Percentiles rank a stretch among this genome's conserved stretches.
Conservation (phyloP, 2,329 filamentous ascomycete genomes). For the Aspergillus sergii region DNA sequence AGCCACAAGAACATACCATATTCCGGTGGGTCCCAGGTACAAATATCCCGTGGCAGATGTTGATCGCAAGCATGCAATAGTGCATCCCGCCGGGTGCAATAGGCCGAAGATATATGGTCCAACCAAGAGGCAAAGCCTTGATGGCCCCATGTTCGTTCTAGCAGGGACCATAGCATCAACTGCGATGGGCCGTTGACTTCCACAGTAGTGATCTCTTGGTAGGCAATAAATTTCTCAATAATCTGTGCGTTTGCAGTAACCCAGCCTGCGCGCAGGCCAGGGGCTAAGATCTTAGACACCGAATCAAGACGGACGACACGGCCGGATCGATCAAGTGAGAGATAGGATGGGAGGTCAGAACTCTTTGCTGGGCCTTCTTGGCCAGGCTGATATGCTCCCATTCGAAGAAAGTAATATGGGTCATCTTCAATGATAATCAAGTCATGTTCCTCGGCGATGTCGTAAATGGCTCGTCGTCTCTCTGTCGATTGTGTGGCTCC, state of each 20-base stretch:
- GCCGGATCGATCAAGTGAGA: not conserved
- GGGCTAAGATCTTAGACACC: not conserved
- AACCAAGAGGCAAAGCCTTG: not conserved
- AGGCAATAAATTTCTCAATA: not conserved
- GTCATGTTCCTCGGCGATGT: not conserved
- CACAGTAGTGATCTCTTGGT: not conserved
- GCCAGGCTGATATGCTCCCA: not conserved
- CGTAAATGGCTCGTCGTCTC: slow-evolving; percentile 3
- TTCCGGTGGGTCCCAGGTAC: not conserved
- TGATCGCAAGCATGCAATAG: not conserved
- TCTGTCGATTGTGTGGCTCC: not conserved
- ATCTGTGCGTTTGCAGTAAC: not conserved
- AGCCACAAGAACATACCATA: no score
- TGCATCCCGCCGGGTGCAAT: not conserved
- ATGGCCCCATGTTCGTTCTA: not conserved
- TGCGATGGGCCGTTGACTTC: not conserved
- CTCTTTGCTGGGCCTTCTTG: no score
- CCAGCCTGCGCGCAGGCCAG: not conserved
- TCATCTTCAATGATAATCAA: not conserved
- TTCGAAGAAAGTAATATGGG: not conserved
- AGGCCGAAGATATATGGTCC: not conserved
- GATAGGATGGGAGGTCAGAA: not conserved
- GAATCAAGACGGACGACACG: not conserved
- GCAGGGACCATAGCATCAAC: not conserved
- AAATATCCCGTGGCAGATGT: not conserved